Conservation (phyloP, 179 eudicot genomes). For the Beta corolliflora region DNA sequence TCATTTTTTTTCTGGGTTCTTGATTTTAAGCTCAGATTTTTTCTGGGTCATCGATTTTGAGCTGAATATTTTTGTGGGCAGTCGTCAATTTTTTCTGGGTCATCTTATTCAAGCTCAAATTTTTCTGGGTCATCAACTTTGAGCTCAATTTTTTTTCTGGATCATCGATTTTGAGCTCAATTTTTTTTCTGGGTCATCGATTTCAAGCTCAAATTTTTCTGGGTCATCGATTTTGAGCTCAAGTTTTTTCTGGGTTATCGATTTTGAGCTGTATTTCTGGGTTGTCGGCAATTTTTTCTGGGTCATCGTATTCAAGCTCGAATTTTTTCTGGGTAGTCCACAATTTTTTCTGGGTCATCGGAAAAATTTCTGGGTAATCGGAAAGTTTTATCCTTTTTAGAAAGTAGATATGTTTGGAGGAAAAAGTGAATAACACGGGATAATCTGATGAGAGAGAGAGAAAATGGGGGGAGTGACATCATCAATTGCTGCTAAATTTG, state of each 20-base stretch:
- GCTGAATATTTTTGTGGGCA: too few species aligned
- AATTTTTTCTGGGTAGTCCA: background rate
- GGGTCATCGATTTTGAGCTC: conserved; percentile 3
- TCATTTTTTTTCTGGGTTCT: too few species aligned
- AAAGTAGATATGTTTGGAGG: background rate
- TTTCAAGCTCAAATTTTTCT: background rate
- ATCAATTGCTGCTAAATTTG: conserved; percentile 96
- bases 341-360: background rate
- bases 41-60: background rate
- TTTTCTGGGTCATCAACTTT: background rate
- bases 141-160: background rate
- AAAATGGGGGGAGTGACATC: conserved; percentile 95
- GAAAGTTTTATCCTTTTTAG: too few species aligned
- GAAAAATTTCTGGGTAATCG: too few species aligned
- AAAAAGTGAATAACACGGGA: conserved; percentile 33
- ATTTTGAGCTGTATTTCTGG: background rate
- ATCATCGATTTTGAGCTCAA: conserved; percentile 1
- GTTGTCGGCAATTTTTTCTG: background rate
- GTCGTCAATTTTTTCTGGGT: background rate
- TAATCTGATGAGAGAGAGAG: conserved; percentile 28
- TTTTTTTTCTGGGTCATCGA: background rate
- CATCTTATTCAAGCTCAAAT: background rate
- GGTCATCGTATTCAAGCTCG: background rate
- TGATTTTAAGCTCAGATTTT: background rate
- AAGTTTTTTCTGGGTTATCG: conserved; percentile 4